These are phyloP conservation scores for Carex scoparia DNA, from an alignment of 176 grass and related monocot species.

Conservation along the genomic window DNA sequence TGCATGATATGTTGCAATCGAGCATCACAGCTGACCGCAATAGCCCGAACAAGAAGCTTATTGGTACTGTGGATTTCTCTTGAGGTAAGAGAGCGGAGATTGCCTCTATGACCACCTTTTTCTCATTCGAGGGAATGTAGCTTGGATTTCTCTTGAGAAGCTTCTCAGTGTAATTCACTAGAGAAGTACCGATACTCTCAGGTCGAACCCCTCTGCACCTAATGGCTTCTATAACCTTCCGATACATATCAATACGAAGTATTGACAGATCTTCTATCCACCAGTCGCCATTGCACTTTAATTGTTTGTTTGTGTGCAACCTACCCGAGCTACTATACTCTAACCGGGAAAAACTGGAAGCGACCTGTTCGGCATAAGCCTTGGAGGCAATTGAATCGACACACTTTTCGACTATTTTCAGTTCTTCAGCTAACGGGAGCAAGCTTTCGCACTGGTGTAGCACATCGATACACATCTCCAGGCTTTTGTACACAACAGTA, in stretches of 20 bases:
- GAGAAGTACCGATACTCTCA: slow-evolving; percentile 55
- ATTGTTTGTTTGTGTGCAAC: slow-evolving; percentile 58
- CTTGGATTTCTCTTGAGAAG: slow-evolving; percentile 48
- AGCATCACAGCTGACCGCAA: slow-evolving; percentile 54
- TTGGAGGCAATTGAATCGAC: slow-evolving; percentile 78
- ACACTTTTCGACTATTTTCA: slow-evolving; percentile 67
- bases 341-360: slow-evolving; percentile 68
- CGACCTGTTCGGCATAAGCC: slow-evolving; percentile 44
- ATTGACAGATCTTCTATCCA: slow-evolving; percentile 92
- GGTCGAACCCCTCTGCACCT: slow-evolving; percentile 65
- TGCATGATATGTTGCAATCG: slow-evolving; percentile 44
- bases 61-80: slow-evolving; percentile 45
- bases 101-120: slow-evolving; percentile 61
- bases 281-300: slow-evolving; percentile 61
- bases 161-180: slow-evolving; percentile 62
- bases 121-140: slow-evolving; percentile 27
- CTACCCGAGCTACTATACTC: slow-evolving; percentile 54
- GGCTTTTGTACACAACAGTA: slow-evolving; percentile 53
- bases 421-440: slow-evolving; percentile 64
- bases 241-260: slow-evolving; percentile 71
- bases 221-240: slow-evolving; percentile 67
- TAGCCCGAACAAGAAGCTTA: slow-evolving; percentile 76
- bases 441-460: slow-evolving; percentile 61
- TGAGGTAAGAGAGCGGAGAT: slow-evolving; percentile 64
- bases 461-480: slow-evolving; percentile 77